Percentiles rank a stretch among this genome's conserved stretches.
Evolutionary conservation across 208 protist species (phyloP).

Genomic region (Trypanosoma melophagium): DNA sequence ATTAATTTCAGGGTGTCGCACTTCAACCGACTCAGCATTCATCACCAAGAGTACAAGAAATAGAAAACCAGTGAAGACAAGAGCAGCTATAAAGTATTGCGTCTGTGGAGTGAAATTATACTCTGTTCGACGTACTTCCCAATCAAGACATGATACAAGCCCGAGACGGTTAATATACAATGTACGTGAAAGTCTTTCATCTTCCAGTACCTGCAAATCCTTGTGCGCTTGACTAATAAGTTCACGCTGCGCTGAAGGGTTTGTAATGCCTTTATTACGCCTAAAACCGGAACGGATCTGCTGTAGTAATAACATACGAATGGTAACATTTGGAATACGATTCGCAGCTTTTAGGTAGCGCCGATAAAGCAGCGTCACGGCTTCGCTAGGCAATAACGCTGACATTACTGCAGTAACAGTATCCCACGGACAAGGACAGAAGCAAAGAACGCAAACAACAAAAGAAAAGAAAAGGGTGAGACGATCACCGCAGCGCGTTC

Average conservation of each 20-base stretch:
- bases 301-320: constrained; percentile 85
- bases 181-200: constrained; percentile 82
- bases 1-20: constrained; percentile 64
- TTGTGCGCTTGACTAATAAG: constrained; percentile 84
- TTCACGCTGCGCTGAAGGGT: constrained; percentile 77
- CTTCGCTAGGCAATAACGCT: constrained; percentile 74
- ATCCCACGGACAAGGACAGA: no score
- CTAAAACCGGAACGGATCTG: constrained; percentile 78
- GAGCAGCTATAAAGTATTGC: constrained; percentile 43
- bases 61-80: constrained; percentile 47
- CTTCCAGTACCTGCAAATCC: constrained; percentile 78
- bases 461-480: no score
- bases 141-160: constrained; percentile 88
- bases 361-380: constrained; percentile 79
- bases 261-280: constrained; percentile 66
- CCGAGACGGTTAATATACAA: constrained; percentile 89
- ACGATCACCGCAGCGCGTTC: not conserved
- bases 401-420: constrained; percentile 46
- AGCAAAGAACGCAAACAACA: no score
- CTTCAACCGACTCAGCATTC: constrained; percentile 55
- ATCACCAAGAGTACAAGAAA: constrained; percentile 34
- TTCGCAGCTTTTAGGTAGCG: constrained; percentile 87
- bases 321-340: constrained; percentile 83
- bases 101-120: constrained; percentile 81
- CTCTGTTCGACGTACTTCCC: constrained; percentile 85